These are phyloP conservation scores for Saussurea involucrata DNA, from an alignment of 129 eudicot species.

Conservation along the genomic window DNA sequence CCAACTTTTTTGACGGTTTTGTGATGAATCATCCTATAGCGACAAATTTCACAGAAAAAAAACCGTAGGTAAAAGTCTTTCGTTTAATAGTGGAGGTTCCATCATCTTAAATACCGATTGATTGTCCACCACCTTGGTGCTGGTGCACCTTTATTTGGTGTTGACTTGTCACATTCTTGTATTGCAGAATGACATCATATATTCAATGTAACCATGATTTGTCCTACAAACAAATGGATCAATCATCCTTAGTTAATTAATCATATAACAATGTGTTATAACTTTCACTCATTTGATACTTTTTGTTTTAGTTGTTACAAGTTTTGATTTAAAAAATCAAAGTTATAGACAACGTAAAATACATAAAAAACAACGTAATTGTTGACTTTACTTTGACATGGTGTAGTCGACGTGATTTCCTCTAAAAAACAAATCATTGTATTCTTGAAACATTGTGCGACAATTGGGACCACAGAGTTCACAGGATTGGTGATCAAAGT, in stretches of 20 bases:
- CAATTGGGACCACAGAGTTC: not conserved
- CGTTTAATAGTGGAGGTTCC: not conserved
- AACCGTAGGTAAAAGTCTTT: too few relatives aligned
- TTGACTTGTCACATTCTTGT: conserved; percentile 18
- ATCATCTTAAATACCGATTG: not conserved
- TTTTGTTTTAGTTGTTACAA: not conserved
- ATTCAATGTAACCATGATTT: not conserved
- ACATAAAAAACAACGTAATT: too few relatives aligned
- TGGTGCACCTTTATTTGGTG: conserved; percentile 11
- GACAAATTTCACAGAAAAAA: too few relatives aligned
- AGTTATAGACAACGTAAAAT: not conserved
- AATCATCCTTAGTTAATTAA: not conserved
- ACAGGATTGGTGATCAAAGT: not conserved
- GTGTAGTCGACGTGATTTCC: not conserved
- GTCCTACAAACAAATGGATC: not conserved
- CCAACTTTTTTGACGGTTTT: too few relatives aligned
- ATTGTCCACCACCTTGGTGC: conserved; percentile 2
- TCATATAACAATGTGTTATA: not conserved
- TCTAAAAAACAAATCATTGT: not conserved
- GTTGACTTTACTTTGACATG: not conserved
- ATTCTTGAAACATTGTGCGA: not conserved
- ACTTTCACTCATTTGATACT: not conserved
- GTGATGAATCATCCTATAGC: too few relatives aligned
- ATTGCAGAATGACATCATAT: conserved; percentile 4
- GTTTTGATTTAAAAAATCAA: not conserved